Base-by-base conservation (phyloP, 2,329 filamentous ascomycete species). In the Phaeophleospora eucalypticola region DNA sequence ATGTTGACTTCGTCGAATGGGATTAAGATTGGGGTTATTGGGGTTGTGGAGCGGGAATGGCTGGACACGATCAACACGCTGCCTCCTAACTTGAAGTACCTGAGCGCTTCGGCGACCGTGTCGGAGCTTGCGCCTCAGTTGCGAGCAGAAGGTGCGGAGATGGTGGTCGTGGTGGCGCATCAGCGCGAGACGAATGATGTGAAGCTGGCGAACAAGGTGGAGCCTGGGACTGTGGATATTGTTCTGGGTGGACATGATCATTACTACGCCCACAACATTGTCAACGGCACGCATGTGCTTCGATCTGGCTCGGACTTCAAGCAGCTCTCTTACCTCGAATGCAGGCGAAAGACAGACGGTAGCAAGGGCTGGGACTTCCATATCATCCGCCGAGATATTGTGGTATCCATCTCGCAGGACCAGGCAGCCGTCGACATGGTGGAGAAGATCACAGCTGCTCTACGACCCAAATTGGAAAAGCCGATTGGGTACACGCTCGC, bases 261-360 rank as follows among this genome's bases (percentile, higher is more conserved):
- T 64, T 93, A 85, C 68, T 95, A 95, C 64, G 78, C 77, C 14
- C 88, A 95, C 68, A 79, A 76, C 45, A 62, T 89, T 45, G 78
- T 93, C 65, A 89, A 90, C 51, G 84, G 84, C 7, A 87, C 81
- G 0, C 89, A 95, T 60, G 80, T 95, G 2, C 72, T 96, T n/a
- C 81, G 90, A 1, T 94, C 87, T 0, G 89, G 90, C 0, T 88
- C 84, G 15, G 90, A 96, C 65, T 96, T 95, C 70, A 94, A 93
- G 69, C 87, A 96, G 64, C 73, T 95, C 27, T 93, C 87, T 63
- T 95, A 95, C 62, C 78, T 96, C 43, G 87, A 95, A 65, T 86
- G 81, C 1, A 80, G 87, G 57, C 76, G 80, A 17, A 81, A 77
- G 53, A 47, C 64, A 1, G 65, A 69, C 21, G 72, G 66, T 2